Percentiles rank a stretch among this genome's conserved stretches.
phyloP scores from a whole-genome alignment of 495 filamentous ascomycete genomes.

The Chaetomidium leptoderma region DNA sequence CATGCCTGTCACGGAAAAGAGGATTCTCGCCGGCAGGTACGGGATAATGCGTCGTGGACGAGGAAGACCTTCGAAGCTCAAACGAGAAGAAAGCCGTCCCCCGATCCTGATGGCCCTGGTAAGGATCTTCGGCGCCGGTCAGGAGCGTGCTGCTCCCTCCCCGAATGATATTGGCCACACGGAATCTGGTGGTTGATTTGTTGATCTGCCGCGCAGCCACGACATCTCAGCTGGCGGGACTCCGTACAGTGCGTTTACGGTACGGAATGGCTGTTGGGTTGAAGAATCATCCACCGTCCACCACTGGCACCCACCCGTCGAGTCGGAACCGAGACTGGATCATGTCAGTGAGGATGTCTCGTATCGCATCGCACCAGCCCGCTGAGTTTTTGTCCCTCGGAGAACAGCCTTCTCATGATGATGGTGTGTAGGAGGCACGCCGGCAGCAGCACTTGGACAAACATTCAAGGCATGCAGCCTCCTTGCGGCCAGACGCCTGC shows the following conservation, averaged over 20 bases:
- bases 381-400: background rate
- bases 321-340: slow-evolving; percentile 1
- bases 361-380: background rate
- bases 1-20: slow-evolving; percentile 7
- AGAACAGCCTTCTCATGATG: background rate
- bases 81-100: background rate
- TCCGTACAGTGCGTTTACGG: slow-evolving; percentile 17
- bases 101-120: background rate
- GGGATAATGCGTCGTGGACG: background rate
- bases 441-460: background rate
- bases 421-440: no score
- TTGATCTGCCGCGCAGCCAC: slow-evolving; percentile 22
- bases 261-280: background rate
- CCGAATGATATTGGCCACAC: background rate
- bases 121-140: slow-evolving; percentile 12
- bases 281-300: background rate
- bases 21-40: no score
- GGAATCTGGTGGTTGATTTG: slow-evolving; percentile 15
- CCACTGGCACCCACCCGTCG: background rate
- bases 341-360: no score
- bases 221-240: slow-evolving; percentile 7
- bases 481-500: no score
- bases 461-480: slow-evolving; percentile 8
- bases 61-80: background rate
- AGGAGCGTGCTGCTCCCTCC: background rate